Evolutionary conservation across 1,139 yeast species (phyloP), one percentile per base, ranked within the genome.

Genomic region (Sugiyamaella neomexicana): DNA sequence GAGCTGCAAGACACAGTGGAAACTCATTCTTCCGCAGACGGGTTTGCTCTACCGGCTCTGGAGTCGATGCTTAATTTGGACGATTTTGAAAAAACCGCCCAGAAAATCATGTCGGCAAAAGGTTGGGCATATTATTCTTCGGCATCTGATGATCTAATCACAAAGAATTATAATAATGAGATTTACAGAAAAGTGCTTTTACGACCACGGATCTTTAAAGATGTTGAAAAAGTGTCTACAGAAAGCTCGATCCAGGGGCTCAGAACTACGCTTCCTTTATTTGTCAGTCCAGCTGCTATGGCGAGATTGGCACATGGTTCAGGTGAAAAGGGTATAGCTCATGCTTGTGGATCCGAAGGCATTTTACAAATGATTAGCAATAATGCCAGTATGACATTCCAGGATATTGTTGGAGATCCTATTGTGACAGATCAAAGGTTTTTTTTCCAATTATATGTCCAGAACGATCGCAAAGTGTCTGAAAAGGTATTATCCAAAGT

Each of bases 71-170:
- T 82, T 70, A 89, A 88, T 65, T 66, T 86, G 60, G 80, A 81
- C 59, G 96, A 89, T 68, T 90, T 91, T 66, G 98, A 91, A 69
- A 80, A 80, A 62, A 83, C 91, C 46, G 97, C 98, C 1, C 79
- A 89, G 53, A 81, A 83, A 61, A 82, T 86, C 46, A 72, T 91
- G 77, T 80, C 88, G 42, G 82, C 82, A 59, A 80, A 83, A 15
- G 97, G 95, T 0, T 88, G 97, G 93, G 93, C 91, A 9, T 91
- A 91, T 72, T 91, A 89, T 68, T 85, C 95, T 1, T 84, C 93
- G 37, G 98, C 95, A 8, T 80, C 95, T 43, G 97, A 91, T 69
- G 98, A 91, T 70, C 97, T 91, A 72, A 82, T 91, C 60, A 80
- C 96, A 1, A 70, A 89, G 68, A 79, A 97, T 61, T 96, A 89